A percentile compares a stretch with the other conserved stretches of the same genome.
phyloP scores from a whole-genome alignment of 1,284 basidiomycete species.

The Cryptococcus sp. region DNA sequence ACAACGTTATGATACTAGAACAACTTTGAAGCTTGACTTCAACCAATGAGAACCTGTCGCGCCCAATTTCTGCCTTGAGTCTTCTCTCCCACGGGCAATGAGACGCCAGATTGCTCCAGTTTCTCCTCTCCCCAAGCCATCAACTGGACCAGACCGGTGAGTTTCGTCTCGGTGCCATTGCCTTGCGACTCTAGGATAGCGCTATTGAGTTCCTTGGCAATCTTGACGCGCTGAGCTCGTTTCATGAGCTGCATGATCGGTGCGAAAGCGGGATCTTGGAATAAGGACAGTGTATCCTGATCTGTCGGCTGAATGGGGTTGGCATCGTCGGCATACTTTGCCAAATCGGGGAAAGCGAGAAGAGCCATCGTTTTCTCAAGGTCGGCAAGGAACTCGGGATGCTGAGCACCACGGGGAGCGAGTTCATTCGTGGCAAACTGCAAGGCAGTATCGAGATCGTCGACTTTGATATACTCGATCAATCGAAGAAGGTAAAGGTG shows the following conservation, averaged over 20 bases:
- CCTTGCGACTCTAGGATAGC: constrained; percentile 88
- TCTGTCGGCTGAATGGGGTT: constrained; percentile 4
- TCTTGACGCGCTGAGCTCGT: constrained; percentile 81
- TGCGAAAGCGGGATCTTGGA: constrained; percentile 37
- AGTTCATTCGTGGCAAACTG: constrained; percentile 89
- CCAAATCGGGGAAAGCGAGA: constrained; percentile 70
- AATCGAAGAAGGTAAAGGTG: constrained; percentile 89
- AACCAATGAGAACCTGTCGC: too few species aligned
- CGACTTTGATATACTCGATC: constrained; percentile 88
- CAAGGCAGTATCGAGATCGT: constrained; percentile 72
- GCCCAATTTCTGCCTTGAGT: constrained; percentile 27
- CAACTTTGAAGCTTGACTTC: too few species aligned
- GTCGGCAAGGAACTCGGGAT: constrained; percentile 85
- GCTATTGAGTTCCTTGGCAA: constrained; percentile 85
- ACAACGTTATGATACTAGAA: too few species aligned
- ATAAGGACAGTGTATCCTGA: constrained; percentile 22
- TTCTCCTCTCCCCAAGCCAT: constrained; percentile 82
- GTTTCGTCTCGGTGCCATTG: constrained; percentile 86
- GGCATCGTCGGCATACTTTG: constrained; percentile 40
- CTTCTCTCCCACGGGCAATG: constrained; percentile 19
- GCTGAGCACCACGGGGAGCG: constrained; percentile 90
- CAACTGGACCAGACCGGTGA: constrained; percentile 78
- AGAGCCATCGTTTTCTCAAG: constrained; percentile 94
- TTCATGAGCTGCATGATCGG: constrained; percentile 59
- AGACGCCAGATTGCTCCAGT: constrained; percentile 56